Conservation (phyloP, 2,329 filamentous ascomycete genomes). For the Bipolaris gigantea region DNA sequence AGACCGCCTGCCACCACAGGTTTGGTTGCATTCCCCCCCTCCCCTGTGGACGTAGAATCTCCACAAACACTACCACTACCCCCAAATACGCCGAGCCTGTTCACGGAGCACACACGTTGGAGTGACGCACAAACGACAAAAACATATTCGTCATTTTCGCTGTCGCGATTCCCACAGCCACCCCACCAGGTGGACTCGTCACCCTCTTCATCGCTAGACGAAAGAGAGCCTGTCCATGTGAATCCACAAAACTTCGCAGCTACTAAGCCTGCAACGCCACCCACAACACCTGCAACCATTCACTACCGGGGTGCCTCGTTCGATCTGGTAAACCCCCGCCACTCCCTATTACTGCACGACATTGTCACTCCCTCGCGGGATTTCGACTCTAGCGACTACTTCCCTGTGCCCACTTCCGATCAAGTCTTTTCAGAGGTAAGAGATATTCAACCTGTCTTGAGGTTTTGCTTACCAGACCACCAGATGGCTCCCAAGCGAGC, state of each 20-base stretch:
- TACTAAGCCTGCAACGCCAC: constrained; percentile 38
- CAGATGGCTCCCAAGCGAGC: constrained; percentile 40
- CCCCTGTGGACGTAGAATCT: constrained; percentile 23
- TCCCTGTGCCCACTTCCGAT: constrained; percentile 29
- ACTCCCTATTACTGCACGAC: constrained; percentile 40
- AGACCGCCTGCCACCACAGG: constrained; percentile 28
- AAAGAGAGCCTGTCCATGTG: constrained; percentile 23
- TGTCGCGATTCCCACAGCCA: constrained; percentile 43
- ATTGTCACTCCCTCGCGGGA: constrained; percentile 44
- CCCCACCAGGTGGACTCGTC: constrained; percentile 27
- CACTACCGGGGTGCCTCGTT: constrained; percentile 47
- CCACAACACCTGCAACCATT: constrained; percentile 43
- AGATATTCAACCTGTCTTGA: background rate
- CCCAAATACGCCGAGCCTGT: constrained; percentile 21
- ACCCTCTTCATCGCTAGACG: constrained; percentile 25
- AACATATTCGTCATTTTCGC: constrained; percentile 32
- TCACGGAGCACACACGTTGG: constrained; percentile 25
- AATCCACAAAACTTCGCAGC: constrained; percentile 29
- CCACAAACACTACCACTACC: constrained; percentile 21
- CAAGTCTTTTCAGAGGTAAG: constrained; percentile 29
- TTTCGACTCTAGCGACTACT: constrained; percentile 38
- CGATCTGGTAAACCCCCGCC: constrained; percentile 45
- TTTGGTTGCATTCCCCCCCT: constrained; percentile 9
- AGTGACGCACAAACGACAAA: constrained; percentile 20
- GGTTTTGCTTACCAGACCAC: background rate